These are phyloP conservation scores for Rosa chinensis DNA, from an alignment of 306 rosid species.

Conservation along the genomic window DNA sequence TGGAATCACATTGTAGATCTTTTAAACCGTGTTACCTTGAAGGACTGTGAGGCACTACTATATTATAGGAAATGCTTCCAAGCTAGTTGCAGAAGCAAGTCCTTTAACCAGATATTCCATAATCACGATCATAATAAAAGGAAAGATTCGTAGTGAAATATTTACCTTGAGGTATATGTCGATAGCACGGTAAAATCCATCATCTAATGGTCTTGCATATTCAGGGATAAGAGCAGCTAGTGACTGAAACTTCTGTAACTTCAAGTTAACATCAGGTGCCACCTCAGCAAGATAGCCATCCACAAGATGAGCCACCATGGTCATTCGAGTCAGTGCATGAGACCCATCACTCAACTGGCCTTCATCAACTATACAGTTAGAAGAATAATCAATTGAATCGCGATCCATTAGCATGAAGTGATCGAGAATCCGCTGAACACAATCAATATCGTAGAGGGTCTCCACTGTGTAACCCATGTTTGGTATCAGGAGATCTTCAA, in stretches of 20 bases:
- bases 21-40: neutral
- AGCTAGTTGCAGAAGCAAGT: neutral
- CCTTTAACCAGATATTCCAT: neutral
- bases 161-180: slow-evolving; percentile 89
- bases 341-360: slow-evolving; percentile 47
- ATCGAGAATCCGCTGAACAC: slow-evolving; percentile 85
- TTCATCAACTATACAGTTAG: slow-evolving; percentile 52
- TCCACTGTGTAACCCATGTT: slow-evolving; percentile 72
- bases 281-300: slow-evolving; percentile 89
- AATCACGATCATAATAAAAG: neutral
- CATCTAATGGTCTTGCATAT: slow-evolving; percentile 68
- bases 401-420: slow-evolving; percentile 64
- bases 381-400: slow-evolving; percentile 41
- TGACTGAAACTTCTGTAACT: slow-evolving; percentile 65
- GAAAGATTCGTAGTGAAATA: neutral
- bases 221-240: slow-evolving; percentile 81
- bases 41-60: slow-evolving; percentile 5
- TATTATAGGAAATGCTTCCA: neutral
- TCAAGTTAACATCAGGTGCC: slow-evolving; percentile 82
- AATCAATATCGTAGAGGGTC: slow-evolving; percentile 82
- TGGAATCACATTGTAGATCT: neutral
- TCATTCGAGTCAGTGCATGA: slow-evolving; percentile 47
- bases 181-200: slow-evolving; percentile 81
- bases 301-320: slow-evolving; percentile 72
- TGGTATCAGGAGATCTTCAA: slow-evolving; percentile 85